Conservation (phyloP, 1,284 basidiomycete species). For the Rhodotorula sp. region DNA sequence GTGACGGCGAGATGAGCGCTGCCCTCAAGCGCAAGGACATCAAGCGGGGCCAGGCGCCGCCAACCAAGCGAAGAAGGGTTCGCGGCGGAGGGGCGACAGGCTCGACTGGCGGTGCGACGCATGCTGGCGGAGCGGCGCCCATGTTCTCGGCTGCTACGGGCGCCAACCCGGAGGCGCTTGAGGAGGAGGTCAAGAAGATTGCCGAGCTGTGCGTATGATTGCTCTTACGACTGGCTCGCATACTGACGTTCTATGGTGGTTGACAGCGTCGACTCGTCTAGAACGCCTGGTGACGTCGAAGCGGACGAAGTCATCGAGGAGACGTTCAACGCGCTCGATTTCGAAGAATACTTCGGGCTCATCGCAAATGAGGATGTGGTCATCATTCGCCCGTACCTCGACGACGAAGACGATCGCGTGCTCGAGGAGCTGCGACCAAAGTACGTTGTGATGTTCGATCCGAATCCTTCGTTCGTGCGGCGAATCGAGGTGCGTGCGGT, state of each 20-base stretch:
- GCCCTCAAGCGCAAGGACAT: conserved; percentile 71
- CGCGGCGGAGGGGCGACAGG: conserved; percentile 44
- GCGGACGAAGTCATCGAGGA: conserved; percentile 3
- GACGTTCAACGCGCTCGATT: conserved; percentile 54
- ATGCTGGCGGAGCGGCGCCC: conserved; percentile 9
- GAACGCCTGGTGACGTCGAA: conserved; percentile 7
- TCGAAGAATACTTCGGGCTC: conserved; percentile 78
- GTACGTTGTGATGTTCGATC: conserved; percentile 94
- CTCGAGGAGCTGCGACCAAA: conserved; percentile 84
- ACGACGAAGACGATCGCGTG: conserved; percentile 87
- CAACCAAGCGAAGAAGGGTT: conserved; percentile 50
- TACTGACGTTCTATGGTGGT: neutral
- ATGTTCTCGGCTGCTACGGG: conserved; percentile 55
- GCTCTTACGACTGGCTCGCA: neutral
- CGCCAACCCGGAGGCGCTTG: conserved; percentile 56
- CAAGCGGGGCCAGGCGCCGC: conserved; percentile 45
- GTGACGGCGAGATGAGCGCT: conserved; percentile 50
- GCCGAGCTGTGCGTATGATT: conserved; percentile 48
- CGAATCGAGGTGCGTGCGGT: conserved; percentile 71
- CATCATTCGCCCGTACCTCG: conserved; percentile 81
- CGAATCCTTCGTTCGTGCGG: conserved; percentile 86
- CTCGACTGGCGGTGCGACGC: conserved; percentile 28
- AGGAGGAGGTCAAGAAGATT: conserved; percentile 60
- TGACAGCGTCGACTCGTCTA: conserved; percentile 11
- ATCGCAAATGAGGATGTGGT: conserved; percentile 76